Base-by-base conservation (phyloP, 139 green algal species). In the Chlorella sp. region DNA sequence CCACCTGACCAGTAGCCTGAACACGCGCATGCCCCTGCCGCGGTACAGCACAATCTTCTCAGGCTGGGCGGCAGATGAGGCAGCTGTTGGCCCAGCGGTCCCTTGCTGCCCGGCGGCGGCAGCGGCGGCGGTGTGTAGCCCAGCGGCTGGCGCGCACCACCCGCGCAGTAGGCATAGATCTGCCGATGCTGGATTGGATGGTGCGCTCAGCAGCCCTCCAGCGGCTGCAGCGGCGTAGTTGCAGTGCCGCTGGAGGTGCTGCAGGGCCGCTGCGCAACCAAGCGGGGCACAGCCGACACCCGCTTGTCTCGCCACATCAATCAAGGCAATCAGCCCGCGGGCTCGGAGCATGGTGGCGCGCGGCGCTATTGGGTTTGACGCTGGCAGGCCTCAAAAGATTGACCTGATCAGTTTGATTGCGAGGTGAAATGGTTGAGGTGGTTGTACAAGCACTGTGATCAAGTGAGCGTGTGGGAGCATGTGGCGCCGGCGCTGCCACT, bases 1-100 rank as follows among this genome's bases (percentile, higher is more conserved):
- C 62, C 89, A 89, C 32, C 94, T 87, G 22, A 97, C 94, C 7
- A 96, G 84, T 64, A 95, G 74, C 6, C 93, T 77, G 80, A 94
- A 95, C 6, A 91, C 51, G 56, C 88, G 82, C 88, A 96, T 95
- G 54, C 90, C 89, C 7, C 40, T 68, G n/a, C 93, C 93, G 8
- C 82, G 80, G 88, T 95, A 95, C 65, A 96, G 86, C 48, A 96
- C 88, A 34, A 54, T 22, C 14, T 65, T 43, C 6, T 65, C 73
- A 2, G 26, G 30, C 7, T 28, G 24, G 1, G 22, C 70, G 3
- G 40, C 0, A 26, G 70, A 13, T 20, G 32, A 30, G 65, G 72
- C 44, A 38, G 43, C 11, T 32, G 30, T 16, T 13, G 38, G 36
- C 28, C 20, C 43, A 30, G 72, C 28, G 8, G 28, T 14, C 44